Percentiles rank a stretch among this genome's conserved stretches.
phyloP scores from a whole-genome alignment of 2,329 filamentous ascomycete species.

The Colletotrichum caudatum region DNA sequence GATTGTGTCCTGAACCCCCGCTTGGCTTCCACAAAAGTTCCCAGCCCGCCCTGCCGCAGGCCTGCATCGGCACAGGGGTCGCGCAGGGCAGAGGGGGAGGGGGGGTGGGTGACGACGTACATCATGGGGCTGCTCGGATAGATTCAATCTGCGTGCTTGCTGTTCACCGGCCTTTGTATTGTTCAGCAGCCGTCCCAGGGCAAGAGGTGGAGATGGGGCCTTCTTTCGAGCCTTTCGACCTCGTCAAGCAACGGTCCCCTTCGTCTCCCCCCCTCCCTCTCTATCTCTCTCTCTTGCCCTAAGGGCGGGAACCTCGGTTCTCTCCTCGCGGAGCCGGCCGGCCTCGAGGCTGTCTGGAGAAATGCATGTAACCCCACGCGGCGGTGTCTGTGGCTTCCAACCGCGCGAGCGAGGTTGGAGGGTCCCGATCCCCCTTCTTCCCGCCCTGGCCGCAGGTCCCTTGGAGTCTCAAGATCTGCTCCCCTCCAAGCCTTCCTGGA shows the following conservation, averaged over 20 bases:
- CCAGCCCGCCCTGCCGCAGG: constrained; percentile 40
- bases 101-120: constrained; percentile 13
- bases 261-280: not conserved
- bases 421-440: constrained; percentile 19
- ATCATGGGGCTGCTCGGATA: constrained; percentile 9
- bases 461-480: constrained; percentile 30
- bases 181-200: not conserved
- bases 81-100: not conserved
- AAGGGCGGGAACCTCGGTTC: constrained; percentile 5
- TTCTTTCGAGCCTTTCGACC: not conserved
- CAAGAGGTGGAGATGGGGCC: not conserved
- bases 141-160: constrained; percentile 2
- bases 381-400: constrained; percentile 9
- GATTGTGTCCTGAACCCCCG: constrained; percentile 33
- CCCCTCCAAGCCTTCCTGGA: not conserved
- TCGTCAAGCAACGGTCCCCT: not conserved
- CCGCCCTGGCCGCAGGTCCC: constrained; percentile 4
- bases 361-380: constrained; percentile 39
- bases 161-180: not conserved
- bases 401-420: constrained; percentile 24
- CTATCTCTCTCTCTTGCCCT: not conserved
- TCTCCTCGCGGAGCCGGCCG: constrained; percentile 14
- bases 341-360: constrained; percentile 10
- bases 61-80: constrained; percentile 41
- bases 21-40: constrained; percentile 42